Conservation (phyloP, 768 basidiomycete genomes). For the Lactifluus piperatus region DNA sequence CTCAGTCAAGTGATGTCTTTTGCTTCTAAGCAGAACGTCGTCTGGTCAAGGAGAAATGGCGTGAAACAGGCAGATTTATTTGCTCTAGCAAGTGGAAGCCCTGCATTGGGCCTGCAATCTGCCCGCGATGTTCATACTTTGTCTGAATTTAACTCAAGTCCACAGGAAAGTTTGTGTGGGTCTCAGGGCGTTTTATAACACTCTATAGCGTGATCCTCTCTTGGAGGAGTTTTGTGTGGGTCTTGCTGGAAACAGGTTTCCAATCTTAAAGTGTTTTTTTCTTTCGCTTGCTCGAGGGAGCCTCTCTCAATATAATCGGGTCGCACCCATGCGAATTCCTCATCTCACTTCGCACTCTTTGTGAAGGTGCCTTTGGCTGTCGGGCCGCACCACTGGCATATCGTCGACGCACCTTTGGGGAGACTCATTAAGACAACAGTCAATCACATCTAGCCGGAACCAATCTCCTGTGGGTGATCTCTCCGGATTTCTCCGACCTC, state of each 20-base stretch:
- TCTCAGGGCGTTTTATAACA: no score
- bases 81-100: not conserved
- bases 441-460: slow-evolving; percentile 13
- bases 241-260: not conserved
- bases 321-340: not conserved
- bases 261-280: not conserved
- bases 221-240: not conserved
- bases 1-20: not conserved
- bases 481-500: no score
- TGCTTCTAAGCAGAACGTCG: not conserved
- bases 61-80: not conserved
- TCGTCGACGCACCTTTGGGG: slow-evolving; percentile 37
- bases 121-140: not conserved
- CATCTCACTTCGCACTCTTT: not conserved
- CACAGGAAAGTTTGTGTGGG: no score
- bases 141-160: not conserved
- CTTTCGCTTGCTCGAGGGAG: not conserved
- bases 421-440: slow-evolving; percentile 6
- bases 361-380: not conserved
- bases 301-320: not conserved
- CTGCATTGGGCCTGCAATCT: not conserved
- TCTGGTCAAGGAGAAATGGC: not conserved
- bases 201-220: no score
- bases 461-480: slow-evolving; percentile 14
- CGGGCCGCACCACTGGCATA: slow-evolving; percentile 40